A percentile compares a stretch with the other conserved stretches of the same genome.
Conservation (phyloP, 805 yeast genomes). For the Scheffersomyces amazonensis region DNA sequence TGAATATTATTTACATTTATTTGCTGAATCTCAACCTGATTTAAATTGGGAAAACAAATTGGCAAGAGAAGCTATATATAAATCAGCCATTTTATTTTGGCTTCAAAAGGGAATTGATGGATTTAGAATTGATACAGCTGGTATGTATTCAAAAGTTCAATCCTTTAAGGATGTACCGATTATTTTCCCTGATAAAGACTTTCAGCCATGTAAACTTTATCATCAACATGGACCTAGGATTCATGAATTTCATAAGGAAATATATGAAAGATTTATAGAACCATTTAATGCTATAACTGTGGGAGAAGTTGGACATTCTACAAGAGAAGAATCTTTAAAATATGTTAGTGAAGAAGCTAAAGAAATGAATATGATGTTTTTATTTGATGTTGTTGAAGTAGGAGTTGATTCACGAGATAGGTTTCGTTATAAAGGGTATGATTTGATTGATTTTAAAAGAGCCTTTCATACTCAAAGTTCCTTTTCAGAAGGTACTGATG, state of each 20-base stretch:
- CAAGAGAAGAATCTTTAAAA: constrained; percentile 39
- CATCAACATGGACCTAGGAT: constrained; percentile 51
- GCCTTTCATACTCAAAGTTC: constrained; percentile 31
- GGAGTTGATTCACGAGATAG: constrained; percentile 37
- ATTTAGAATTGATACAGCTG: constrained; percentile 56
- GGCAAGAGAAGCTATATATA: constrained; percentile 36
- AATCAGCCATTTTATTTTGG: constrained; percentile 52
- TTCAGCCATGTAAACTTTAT: constrained; percentile 34
- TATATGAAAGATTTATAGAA: constrained; percentile 39
- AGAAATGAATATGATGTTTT: constrained; percentile 37
- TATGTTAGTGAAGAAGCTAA: constrained; percentile 39
- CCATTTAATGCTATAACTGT: constrained; percentile 55
- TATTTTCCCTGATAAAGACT: constrained; percentile 34
- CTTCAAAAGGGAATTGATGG: constrained; percentile 56
- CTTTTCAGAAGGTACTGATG: constrained; percentile 48
- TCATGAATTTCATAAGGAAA: constrained; percentile 56
- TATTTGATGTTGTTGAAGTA: constrained; percentile 30
- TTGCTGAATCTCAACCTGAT: constrained; percentile 57
- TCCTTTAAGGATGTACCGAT: constrained; percentile 49
- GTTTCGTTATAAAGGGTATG: constrained; percentile 30
- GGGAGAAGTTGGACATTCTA: constrained; percentile 50
- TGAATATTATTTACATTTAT: constrained; percentile 54
- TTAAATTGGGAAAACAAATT: constrained; percentile 58
- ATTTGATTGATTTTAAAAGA: constrained; percentile 38
- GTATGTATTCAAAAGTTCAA: constrained; percentile 48